Conservation (phyloP, 2,329 filamentous ascomycete genomes). For the Arthrobotrys conoides region DNA sequence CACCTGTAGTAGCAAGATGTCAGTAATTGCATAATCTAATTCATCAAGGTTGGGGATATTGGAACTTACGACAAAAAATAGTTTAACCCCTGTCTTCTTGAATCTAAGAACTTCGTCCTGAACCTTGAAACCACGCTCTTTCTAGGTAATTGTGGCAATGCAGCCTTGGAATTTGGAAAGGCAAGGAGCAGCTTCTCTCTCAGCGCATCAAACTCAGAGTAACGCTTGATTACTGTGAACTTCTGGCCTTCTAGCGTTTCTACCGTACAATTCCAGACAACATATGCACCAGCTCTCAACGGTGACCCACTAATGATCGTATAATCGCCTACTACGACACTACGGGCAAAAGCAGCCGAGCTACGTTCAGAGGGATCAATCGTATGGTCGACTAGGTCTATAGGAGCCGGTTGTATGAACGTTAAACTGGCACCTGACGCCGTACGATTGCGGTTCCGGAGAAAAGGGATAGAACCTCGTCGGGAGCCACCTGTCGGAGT, state of each 20-base stretch:
- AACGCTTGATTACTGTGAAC: constrained; percentile 76
- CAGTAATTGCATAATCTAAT: constrained; percentile 20
- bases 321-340: constrained; percentile 75
- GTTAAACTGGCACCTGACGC: constrained; percentile 58
- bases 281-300: constrained; percentile 83
- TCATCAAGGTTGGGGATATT: neutral
- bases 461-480: constrained; percentile 46
- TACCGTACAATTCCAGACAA: constrained; percentile 92
- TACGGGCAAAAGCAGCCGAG: constrained; percentile 75
- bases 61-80: constrained; percentile 89
- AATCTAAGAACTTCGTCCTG: constrained; percentile 79
- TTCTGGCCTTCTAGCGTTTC: constrained; percentile 80
- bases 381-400: constrained; percentile 77
- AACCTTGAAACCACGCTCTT: constrained; percentile 82
- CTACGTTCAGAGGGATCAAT: constrained; percentile 72
- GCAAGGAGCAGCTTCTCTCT: constrained; percentile 80
- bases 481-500: constrained; percentile 36
- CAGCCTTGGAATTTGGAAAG: constrained; percentile 85
- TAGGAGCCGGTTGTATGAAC: constrained; percentile 67
- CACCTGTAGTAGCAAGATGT: constrained; percentile 73
- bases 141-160: constrained; percentile 89
- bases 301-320: constrained; percentile 71
- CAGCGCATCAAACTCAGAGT: constrained; percentile 93
- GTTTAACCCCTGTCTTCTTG: constrained; percentile 82
- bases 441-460: constrained; percentile 54